A percentile compares a stretch with the other conserved stretches of the same genome.
Evolutionary conservation across 225 moss, liverwort and hornwort species (phyloP).

Genomic region (Physcomitrium patens): DNA sequence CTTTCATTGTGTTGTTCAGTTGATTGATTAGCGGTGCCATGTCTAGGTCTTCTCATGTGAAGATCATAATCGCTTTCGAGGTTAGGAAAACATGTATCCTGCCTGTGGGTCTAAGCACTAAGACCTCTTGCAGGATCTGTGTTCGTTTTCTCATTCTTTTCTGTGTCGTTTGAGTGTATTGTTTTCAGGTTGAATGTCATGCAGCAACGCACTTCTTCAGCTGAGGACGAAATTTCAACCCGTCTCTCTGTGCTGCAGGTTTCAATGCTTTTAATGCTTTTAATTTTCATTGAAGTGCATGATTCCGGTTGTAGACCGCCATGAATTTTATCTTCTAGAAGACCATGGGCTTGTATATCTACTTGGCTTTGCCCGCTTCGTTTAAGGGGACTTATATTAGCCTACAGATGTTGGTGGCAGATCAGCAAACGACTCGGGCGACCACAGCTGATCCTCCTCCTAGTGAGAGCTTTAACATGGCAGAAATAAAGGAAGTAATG

Average conservation of each 20-base stretch:
- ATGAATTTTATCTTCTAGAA: too few relatives aligned
- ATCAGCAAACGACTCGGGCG: slow-evolving; percentile 79
- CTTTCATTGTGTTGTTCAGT: too few relatives aligned
- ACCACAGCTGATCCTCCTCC: slow-evolving; percentile 73
- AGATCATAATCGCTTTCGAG: too few relatives aligned
- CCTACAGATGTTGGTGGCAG: slow-evolving; percentile 82
- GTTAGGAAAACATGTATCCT: too few relatives aligned
- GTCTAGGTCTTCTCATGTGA: too few relatives aligned
- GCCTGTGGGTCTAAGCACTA: too few relatives aligned
- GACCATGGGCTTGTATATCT: background rate
- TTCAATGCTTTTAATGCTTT: background rate
- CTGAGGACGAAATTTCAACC: slow-evolving; percentile 53
- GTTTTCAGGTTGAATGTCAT: slow-evolving; percentile 37
- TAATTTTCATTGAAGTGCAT: background rate
- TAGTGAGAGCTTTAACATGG: slow-evolving; percentile 57
- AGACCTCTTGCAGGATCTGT: too few relatives aligned
- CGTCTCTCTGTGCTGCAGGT: slow-evolving; percentile 56
- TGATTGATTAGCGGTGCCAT: too few relatives aligned
- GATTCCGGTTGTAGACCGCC: too few relatives aligned
- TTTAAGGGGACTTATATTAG: slow-evolving; percentile 3
- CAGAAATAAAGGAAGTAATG: slow-evolving; percentile 65
- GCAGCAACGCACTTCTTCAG: slow-evolving; percentile 42
- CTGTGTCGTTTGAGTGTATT: background rate
- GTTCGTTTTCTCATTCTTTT: too few relatives aligned
- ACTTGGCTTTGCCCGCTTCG: background rate